phyloP scores from a whole-genome alignment of 1,284 basidiomycete species.

The Earliella scabrosa region DNA sequence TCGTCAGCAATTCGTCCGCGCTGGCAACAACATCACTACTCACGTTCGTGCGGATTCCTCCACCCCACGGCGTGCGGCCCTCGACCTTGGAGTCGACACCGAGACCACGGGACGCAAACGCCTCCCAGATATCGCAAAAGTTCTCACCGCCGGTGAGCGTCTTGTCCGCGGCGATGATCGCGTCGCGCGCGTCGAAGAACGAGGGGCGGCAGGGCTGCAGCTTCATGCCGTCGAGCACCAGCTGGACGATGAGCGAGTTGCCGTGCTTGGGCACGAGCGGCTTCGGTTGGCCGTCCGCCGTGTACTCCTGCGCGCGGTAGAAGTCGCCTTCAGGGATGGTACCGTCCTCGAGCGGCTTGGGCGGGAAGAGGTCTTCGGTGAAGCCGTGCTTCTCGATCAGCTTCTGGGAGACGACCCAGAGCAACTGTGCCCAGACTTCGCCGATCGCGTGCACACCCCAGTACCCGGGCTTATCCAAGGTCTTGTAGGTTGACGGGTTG shows the following conservation, averaged over 20 bases:
- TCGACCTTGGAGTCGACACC: slow-evolving; percentile 76
- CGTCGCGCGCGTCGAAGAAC: slow-evolving; percentile 93
- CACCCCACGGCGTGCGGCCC: slow-evolving; percentile 92
- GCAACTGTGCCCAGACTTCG: slow-evolving; percentile 95
- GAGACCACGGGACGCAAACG: slow-evolving; percentile 84
- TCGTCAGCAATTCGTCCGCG: no score
- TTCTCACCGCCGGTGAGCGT: slow-evolving; percentile 92
- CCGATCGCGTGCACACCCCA: slow-evolving; percentile 93
- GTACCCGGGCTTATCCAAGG: slow-evolving; percentile 92
- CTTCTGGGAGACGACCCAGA: slow-evolving; percentile 82
- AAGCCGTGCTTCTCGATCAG: slow-evolving; percentile 86
- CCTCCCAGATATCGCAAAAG: slow-evolving; percentile 87
- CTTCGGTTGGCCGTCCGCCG: slow-evolving; percentile 44
- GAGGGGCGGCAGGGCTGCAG: slow-evolving; percentile 89
- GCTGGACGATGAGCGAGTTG: slow-evolving; percentile 87
- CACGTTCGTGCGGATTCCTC: slow-evolving; percentile 67
- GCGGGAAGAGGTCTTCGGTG: slow-evolving; percentile 82
- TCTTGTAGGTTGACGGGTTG: slow-evolving; percentile 95
- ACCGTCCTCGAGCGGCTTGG: slow-evolving; percentile 62
- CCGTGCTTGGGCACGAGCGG: slow-evolving; percentile 89
- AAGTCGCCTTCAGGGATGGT: slow-evolving; percentile 72
- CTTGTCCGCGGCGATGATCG: slow-evolving; percentile 93
- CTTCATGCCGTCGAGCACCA: slow-evolving; percentile 93
- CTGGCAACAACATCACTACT: no score
- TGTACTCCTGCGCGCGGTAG: slow-evolving; percentile 57